These are phyloP conservation scores for Oryza longistaminata DNA, from an alignment of 176 grass and related monocot species.

Conservation along the genomic window DNA sequence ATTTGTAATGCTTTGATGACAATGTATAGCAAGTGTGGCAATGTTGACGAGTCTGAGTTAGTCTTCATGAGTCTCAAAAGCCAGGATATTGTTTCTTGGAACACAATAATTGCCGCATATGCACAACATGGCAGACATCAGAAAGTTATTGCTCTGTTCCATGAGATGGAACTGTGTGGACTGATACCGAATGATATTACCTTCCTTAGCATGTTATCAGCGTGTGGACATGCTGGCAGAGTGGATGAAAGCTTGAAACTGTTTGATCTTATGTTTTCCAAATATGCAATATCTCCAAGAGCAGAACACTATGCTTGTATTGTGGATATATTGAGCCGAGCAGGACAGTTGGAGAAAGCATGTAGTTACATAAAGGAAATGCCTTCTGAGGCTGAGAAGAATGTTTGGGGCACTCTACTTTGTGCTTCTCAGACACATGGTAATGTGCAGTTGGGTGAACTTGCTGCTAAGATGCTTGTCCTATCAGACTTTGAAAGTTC, in stretches of 20 bases:
- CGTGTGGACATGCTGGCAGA: slow-evolving; percentile 69
- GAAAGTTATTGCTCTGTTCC: slow-evolving; percentile 68
- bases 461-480: slow-evolving; percentile 76
- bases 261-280: slow-evolving; percentile 73
- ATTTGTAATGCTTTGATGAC: slow-evolving; percentile 84
- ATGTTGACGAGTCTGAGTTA: slow-evolving; percentile 62
- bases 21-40: slow-evolving; percentile 91
- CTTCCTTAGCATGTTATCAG: slow-evolving; percentile 74
- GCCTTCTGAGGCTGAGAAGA: slow-evolving; percentile 64
- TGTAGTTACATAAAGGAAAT: slow-evolving; percentile 70
- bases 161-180: slow-evolving; percentile 59
- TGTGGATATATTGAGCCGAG: slow-evolving; percentile 77
- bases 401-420: slow-evolving; percentile 70
- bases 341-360: slow-evolving; percentile 73
- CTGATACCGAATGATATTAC: slow-evolving; percentile 65
- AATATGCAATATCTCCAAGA: slow-evolving; percentile 52
- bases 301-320: slow-evolving; percentile 83
- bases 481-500: slow-evolving; percentile 60
- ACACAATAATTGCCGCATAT: slow-evolving; percentile 78
- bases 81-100: slow-evolving; percentile 70
- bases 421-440: slow-evolving; percentile 62
- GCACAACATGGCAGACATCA: slow-evolving; percentile 75
- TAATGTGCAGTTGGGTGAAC: slow-evolving; percentile 76
- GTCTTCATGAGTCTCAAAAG: slow-evolving; percentile 55
- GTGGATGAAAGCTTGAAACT: slow-evolving; percentile 75